Base-by-base conservation (phyloP, 2,329 filamentous ascomycete genomes). In the Fusarium longipes region DNA sequence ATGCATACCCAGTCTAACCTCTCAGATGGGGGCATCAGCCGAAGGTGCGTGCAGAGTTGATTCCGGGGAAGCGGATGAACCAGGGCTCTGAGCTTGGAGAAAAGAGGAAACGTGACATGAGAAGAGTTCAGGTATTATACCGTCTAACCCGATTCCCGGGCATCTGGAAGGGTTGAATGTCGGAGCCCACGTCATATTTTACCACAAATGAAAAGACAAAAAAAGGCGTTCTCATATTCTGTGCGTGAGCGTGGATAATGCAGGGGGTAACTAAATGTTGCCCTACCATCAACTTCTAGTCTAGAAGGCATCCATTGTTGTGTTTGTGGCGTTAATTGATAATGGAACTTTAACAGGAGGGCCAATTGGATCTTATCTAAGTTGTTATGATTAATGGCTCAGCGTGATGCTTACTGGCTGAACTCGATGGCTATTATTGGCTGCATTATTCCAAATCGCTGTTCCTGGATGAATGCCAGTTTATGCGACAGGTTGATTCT, bases 361-460 rank as follows among this genome's bases (percentile, higher is more conserved):
- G 25, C 45, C 30, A 32, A 33, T n/a, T n/a, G n/a, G n/a, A n/a
- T 65, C 70, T 72, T 71, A 72, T 72, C 70, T 60, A 42, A 58
- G 63, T 67, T 70, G 57, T 55, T 33, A 52, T 72, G 65, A 69
- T 70, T 65, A 71, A 72, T 72, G 54, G 58, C 38, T 45, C 35
- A 47, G 58, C 39, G 8, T 40, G 35, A 45, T 55, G 59, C 49
- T 68, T 45, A 61, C 64, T 65, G 59, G 54, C 64, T 61, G 45
- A 52, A 53, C 38, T 10, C 17, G 6, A 7, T 32, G 22, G 20
- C 32, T 49, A 11, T 52, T 20, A 61, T 65, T 68, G 65, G 65
- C 30, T 56, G 44, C 22, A 24, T 25, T 20, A 27, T 20, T 38
- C 54, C 8, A 49, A 33, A 35, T 48, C 42, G 42, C 57, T 30